Base-by-base conservation (phyloP, 768 basidiomycete species). In the Boletus vermiculosoides region DNA sequence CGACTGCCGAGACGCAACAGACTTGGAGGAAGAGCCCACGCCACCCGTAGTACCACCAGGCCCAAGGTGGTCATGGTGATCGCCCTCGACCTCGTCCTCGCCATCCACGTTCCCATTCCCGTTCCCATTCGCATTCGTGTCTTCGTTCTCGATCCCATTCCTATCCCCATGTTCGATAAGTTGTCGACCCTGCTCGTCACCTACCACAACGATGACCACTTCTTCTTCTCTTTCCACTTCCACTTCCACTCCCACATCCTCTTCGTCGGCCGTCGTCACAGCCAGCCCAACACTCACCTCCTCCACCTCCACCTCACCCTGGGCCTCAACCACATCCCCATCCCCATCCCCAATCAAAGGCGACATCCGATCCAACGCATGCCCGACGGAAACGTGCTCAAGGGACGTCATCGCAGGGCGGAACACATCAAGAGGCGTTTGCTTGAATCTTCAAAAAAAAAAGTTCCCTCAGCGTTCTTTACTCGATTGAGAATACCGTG, bases 381-480 rank as follows among this genome's bases (percentile, higher is more conserved):
- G 59, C 50, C 60, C 59, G 59, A 66, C 54, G 28, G 57, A 58
- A 61, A 60, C 56, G 54, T 62, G 63, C 16, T 73, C 61, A 60
- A 63, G 48, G 44, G 67, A 59, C 37, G 71, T 73, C 69, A 71
- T 73, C 50, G 54, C 40, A 33, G 33, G 39, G 22, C 54, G 34
- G 52, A 52, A 49, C 23, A 46, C 71, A 72, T 68, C 50, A 55
- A 47, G 41, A 45, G 23, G 31, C 13, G 44, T 18, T 18, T 25
- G 44, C 25, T 46, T n/a, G n/a, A 46, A 41, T 7, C n/a, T 40
- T 36, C 34, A 45, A 25, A 25, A 9, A 16, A 5, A n/a, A 30
- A 11, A 6, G 45, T 7, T 31, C 13, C 13, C 8, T 50, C 13
- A 50, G 5, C 15, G 40, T 22, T 16, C 52, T 41, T 40, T 40